phyloP scores from a whole-genome alignment of 371 early-diverging fungal genomes.

The Zancudomyces culisetae region DNA sequence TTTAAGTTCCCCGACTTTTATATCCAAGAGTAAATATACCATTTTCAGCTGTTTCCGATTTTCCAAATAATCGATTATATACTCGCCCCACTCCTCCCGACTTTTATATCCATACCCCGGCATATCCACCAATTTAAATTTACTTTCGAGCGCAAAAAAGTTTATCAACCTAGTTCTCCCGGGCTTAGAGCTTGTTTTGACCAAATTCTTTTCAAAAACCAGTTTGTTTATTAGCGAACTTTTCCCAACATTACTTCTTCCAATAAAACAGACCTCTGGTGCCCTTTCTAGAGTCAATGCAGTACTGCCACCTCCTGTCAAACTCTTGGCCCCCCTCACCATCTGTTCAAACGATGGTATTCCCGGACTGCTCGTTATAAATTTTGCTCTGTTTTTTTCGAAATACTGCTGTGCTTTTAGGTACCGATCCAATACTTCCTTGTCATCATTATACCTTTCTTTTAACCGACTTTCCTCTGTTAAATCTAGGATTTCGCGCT shows the following conservation, averaged over 20 bases:
- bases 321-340: too few species aligned
- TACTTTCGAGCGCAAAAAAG: conserved; percentile 36
- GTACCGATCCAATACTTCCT: too few species aligned
- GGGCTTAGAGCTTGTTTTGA: conserved; percentile 51
- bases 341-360: too few species aligned
- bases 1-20: conserved; percentile 42
- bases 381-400: too few species aligned
- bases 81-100: conserved; percentile 48
- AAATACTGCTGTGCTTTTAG: too few species aligned
- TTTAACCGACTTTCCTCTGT: too few species aligned
- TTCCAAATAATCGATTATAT: conserved; percentile 38
- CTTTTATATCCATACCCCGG: conserved; percentile 62
- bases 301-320: too few species aligned
- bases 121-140: conserved; percentile 52
- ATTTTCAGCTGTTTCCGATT: conserved; percentile 36
- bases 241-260: conserved; percentile 64
- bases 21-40: conserved; percentile 43
- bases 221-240: conserved; percentile 48
- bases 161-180: conserved; percentile 54
- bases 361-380: too few species aligned
- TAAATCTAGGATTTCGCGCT: too few species aligned
- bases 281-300: too few species aligned
- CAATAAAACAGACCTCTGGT: conserved; percentile 48
- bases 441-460: too few species aligned
- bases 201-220: conserved; percentile 34